Conservation (phyloP, 306 rosid species). For the Prunus dulcis region DNA sequence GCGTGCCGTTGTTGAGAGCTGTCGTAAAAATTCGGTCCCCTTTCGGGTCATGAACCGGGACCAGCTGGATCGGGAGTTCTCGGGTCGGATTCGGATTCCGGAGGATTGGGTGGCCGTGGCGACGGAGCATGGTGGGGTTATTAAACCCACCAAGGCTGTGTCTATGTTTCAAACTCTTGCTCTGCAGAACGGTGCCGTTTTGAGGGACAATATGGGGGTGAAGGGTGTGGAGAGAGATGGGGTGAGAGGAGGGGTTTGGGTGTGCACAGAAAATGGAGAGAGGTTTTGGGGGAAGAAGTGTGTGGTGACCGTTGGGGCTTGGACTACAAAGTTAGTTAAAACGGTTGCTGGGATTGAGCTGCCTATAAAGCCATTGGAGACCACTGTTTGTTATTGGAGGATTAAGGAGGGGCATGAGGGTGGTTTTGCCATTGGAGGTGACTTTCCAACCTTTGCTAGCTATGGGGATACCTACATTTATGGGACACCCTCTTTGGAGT, state of each 20-base stretch:
- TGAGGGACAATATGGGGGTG: slow-evolving; percentile 60
- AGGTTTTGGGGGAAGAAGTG: slow-evolving; percentile 59
- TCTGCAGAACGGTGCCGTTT: slow-evolving; percentile 46
- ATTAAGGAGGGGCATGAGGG: slow-evolving; percentile 58
- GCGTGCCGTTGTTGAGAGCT: slow-evolving; percentile 36
- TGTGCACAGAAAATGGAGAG: slow-evolving; percentile 38
- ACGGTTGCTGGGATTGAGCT: slow-evolving; percentile 50
- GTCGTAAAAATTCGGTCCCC: slow-evolving; percentile 23
- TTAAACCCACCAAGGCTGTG: slow-evolving; percentile 88
- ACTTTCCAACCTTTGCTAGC: slow-evolving; percentile 68
- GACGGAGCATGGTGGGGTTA: slow-evolving; percentile 58
- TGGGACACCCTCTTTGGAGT: slow-evolving; percentile 82
- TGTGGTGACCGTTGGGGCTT: slow-evolving; percentile 81
- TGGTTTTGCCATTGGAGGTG: slow-evolving; percentile 37
- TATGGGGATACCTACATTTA: slow-evolving; percentile 36
- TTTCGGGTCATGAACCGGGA: slow-evolving; percentile 28
- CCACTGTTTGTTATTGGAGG: slow-evolving; percentile 61
- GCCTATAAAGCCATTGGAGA: slow-evolving; percentile 68
- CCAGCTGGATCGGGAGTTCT: slow-evolving; percentile 33
- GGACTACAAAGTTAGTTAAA: slow-evolving; percentile 64
- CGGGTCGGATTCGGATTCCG: slow-evolving; percentile 53
- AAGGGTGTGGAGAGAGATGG: slow-evolving; percentile 35
- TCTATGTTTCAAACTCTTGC: slow-evolving; percentile 84
- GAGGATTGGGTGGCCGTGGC: slow-evolving; percentile 58
- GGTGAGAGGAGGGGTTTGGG: slow-evolving; percentile 32